Base-by-base conservation (phyloP, 129 eudicot genomes). In the Escallonia rubra region DNA sequence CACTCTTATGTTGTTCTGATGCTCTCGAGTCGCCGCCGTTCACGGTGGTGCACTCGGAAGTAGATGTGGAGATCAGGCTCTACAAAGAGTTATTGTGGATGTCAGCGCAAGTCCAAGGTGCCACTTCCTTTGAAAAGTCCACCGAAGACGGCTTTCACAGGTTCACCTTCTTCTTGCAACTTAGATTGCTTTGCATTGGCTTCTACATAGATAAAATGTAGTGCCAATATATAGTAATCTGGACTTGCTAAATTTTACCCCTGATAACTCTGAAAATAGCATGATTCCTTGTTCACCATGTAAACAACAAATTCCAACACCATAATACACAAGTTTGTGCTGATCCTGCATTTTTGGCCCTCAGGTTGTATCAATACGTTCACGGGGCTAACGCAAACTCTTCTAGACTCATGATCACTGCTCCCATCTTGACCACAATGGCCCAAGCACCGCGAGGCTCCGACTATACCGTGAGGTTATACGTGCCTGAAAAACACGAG, bases 311-410 rank as follows among this genome's bases (percentile, higher is more conserved):
- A 23, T 23, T 23, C 34, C 34, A 23, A 23, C 1, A 23, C 34
- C 34, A 23, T 23, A 23, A 23, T 23, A 23, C 34, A 23, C 34
- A 23, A 23, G 0, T 23, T 23, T 23, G 34, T 23, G 34, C 34
- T 23, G 34, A 23, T 23, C 2, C 10, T 39, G 6, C 39, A 39
- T 50, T 7, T 0, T 7, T 3, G 12, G 34, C 14, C 12, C 40
- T 52, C 68, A 81, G 82, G 73, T 69, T 81, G 74, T 81, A 81
- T 51, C 86, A 81, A 48, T 81, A 77, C 77, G 59, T 77, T 72
- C 82, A 77, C 40, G 86, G 86, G 11, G 71, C 74, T 42, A 81
- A 73, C 47, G 63, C 52, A 61, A 57, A 81, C 60, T 73, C 78
- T 46, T 52, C 71, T 43, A 56, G 54, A 46, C 23, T 76, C 41